Evolutionary conservation across 306 rosid genomes (phyloP).

Genomic region (Prunus armeniaca): DNA sequence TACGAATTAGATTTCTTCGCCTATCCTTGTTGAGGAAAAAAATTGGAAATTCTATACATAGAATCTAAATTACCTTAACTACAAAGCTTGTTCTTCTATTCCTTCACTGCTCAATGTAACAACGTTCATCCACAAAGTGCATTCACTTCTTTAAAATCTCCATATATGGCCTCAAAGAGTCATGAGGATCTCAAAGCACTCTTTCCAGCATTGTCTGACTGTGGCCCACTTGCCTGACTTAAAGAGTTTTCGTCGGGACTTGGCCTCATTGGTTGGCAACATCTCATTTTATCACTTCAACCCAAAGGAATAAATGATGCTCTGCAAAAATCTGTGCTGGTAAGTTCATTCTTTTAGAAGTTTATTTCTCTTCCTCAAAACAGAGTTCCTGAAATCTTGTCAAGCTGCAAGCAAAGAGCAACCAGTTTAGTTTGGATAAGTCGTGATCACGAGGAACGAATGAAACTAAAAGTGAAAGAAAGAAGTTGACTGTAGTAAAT

Average conservation of each 20-base stretch:
- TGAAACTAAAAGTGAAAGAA: no score
- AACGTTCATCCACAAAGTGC: no score
- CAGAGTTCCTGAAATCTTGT: conserved; percentile 55
- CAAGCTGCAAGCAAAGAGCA: conserved; percentile 48
- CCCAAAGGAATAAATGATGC: background rate
- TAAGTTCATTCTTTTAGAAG: background rate
- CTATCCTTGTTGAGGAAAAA: background rate
- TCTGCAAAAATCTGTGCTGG: conserved; percentile 4
- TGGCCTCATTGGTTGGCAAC: conserved; percentile 5
- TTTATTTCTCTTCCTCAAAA: conserved; percentile 26
- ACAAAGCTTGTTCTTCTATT: background rate
- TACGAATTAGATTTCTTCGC: background rate
- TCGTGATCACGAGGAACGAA: background rate
- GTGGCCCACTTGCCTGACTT: no score
- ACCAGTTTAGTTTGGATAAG: background rate
- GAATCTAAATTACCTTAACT: background rate
- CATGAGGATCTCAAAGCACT: background rate
- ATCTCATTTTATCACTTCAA: background rate
- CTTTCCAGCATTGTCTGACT: background rate
- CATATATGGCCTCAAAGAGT: no score
- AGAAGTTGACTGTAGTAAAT: background rate
- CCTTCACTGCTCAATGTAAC: background rate
- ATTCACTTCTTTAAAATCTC: background rate
- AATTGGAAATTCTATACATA: background rate
- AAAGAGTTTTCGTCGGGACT: no score